Percentiles rank a stretch among this genome's conserved stretches.
Conservation (phyloP, 176 grass and related monocot genomes). For the Paspalum notatum region DNA sequence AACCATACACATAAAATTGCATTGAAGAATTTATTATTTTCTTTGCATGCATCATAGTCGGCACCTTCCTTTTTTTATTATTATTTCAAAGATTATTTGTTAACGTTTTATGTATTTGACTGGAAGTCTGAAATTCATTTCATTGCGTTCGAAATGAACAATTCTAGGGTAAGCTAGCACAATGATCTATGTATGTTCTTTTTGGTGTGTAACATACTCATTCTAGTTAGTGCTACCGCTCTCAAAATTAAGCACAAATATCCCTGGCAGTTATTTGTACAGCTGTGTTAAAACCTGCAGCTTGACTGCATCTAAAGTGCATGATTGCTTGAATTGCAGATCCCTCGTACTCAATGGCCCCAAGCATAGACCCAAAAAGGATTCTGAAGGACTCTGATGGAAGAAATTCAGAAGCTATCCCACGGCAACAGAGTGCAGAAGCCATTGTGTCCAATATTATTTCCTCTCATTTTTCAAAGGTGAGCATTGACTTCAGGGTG, state of each 20-base stretch:
- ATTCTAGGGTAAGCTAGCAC: not conserved
- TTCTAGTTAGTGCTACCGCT: not conserved
- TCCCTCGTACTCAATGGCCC: conserved; percentile 65
- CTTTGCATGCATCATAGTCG: conserved; percentile 24
- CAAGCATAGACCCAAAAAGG: conserved; percentile 30
- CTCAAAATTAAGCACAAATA: conserved; percentile 6
- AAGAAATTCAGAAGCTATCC: conserved; percentile 52
- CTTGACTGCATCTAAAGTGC: conserved; percentile 39
- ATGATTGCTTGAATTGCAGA: conserved; percentile 56
- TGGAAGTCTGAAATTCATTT: not conserved
- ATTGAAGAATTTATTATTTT: not conserved
- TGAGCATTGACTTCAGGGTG: conserved; percentile 34
- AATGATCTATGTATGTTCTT: not conserved
- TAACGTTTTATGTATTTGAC: conserved; percentile 1
- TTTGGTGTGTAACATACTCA: not conserved
- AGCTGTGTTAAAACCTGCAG: conserved; percentile 24
- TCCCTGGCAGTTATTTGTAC: conserved; percentile 17
- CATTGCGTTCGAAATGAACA: not conserved
- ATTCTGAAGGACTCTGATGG: conserved; percentile 30
- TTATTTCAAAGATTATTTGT: conserved; percentile 13
- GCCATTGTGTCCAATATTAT: conserved; percentile 74
- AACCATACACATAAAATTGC: not conserved
- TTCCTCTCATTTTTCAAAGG: conserved; percentile 67
- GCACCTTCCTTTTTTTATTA: not conserved
- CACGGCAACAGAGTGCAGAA: conserved; percentile 73